Base-by-base conservation (phyloP, 352 stramenopile genomes). In the Pythium coloratum region DNA sequence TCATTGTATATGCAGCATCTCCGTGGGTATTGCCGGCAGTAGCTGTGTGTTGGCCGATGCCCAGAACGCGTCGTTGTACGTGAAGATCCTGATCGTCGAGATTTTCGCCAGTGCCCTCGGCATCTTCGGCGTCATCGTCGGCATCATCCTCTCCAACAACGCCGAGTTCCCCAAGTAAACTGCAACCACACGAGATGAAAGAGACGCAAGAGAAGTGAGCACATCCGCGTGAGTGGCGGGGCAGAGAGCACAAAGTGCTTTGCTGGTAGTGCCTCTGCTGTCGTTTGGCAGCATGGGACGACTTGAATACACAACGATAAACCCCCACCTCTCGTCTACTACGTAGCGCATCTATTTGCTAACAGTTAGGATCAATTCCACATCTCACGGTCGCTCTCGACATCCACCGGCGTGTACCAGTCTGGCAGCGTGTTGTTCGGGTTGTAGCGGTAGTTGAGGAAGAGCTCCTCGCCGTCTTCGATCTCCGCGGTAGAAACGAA, bases 51-150 rank as follows among this genome's bases (percentile, higher is more conserved):
- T 99, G 46, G 97, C 95, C 16, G 98, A 99, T 89, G 98, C 97
- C 44, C 97, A 99, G 81, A 97, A 99, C 82, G 84, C 93, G 28
- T 89, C 85, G 51, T 80, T 99, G 28, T 99, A 99, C 82, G 97
- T 99, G 50, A 99, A 99, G 81, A 99, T 99, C 82, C 85, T 99
- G 63, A 98, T 99, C 82, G 94, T 99, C n/a, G 96, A 99, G 85
- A 99, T 99, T 94, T 99, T 99, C 76, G 97, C 97, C 46, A 99
- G 92, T 70, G 98, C 98, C 26, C 81, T 99, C 56, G 98, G 97
- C 55, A 99, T 99, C 71, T 99, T 99, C 69, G 98, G 97, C 53
- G 96, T 99, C 60, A 99, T 99, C 75, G 96, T 99, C 34, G 94
- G 95, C 64, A 99, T 99, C 75, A 99, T 99, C 81, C 80, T 99